These are phyloP conservation scores for Perilla frutescens DNA, from an alignment of 257 asterid species.

Conservation along the genomic window DNA sequence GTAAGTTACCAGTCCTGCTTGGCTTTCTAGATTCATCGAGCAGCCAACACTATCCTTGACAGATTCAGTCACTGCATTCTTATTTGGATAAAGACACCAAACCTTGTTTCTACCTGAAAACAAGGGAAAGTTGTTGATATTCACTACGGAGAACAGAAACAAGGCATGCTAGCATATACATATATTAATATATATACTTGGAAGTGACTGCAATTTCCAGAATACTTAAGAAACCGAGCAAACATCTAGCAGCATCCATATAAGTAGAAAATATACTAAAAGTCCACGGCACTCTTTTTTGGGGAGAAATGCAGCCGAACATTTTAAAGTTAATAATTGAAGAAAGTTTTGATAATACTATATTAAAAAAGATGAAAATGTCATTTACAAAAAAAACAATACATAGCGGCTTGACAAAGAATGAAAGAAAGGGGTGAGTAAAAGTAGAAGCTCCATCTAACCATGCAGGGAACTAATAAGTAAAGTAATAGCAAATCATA, in stretches of 20 bases:
- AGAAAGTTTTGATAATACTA: not conserved
- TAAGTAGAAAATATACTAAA: no score
- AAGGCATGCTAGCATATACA: not conserved
- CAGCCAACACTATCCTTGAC: slow-evolving; percentile 57
- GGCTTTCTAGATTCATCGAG: slow-evolving; percentile 43
- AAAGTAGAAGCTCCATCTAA: not conserved
- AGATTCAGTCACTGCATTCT: slow-evolving; percentile 65
- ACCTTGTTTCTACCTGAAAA: slow-evolving; percentile 79
- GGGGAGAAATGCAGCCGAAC: not conserved
- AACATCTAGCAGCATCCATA: no score
- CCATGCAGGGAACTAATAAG: not conserved
- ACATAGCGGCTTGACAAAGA: no score
- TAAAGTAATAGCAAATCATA: not conserved
- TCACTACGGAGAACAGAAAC: not conserved
- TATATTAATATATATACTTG: not conserved
- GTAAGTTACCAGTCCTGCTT: slow-evolving; percentile 42
- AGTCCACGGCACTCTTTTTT: no score
- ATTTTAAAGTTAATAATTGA: not conserved
- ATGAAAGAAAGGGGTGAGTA: not conserved
- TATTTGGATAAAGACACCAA: slow-evolving; percentile 92
- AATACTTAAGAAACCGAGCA: no score
- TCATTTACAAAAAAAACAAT: no score
- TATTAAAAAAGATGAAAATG: no score
- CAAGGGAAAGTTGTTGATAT: slow-evolving; percentile 27
- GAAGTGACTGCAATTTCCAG: not conserved